Conservation (phyloP, 164 flowering plant species). For the Vitis amurensis region DNA sequence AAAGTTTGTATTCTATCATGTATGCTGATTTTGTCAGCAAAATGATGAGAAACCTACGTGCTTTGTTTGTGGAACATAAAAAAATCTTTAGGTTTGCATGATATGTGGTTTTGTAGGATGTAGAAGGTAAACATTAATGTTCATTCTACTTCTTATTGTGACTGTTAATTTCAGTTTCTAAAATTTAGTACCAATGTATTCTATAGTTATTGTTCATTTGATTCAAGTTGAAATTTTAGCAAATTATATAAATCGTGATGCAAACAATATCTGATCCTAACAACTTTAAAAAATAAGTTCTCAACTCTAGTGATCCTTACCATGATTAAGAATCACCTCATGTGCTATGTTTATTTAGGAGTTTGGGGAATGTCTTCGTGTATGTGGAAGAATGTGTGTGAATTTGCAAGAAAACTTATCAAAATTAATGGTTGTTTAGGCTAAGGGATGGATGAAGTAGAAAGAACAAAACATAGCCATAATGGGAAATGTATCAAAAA, state of each 20-base stretch:
- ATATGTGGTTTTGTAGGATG: constrained; percentile 95
- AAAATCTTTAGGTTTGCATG: constrained; percentile 82
- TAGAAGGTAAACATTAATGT: constrained; percentile 58
- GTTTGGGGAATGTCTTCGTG: no score
- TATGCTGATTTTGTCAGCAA: constrained; percentile 81
- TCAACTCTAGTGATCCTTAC: no score
- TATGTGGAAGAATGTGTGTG: neutral
- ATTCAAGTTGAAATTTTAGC: no score
- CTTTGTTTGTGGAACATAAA: constrained; percentile 70
- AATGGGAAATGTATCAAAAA: constrained; percentile 81
- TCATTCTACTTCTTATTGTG: neutral
- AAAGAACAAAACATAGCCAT: constrained; percentile 80
- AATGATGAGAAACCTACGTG: constrained; percentile 78
- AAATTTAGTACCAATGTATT: neutral
- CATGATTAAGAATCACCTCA: no score
- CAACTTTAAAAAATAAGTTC: no score
- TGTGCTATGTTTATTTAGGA: no score
- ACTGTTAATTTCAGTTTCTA: neutral
- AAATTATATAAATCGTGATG: no score
- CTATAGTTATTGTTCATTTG: neutral
- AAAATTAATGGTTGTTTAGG: constrained; percentile 39
- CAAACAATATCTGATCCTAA: no score
- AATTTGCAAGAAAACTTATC: constrained; percentile 6
- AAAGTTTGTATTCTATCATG: constrained; percentile 38
- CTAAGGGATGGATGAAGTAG: constrained; percentile 99